A percentile compares a stretch with the other conserved stretches of the same genome.
phyloP scores from a whole-genome alignment of 169 alveolate species.

The Eimeria maxima region DNA sequence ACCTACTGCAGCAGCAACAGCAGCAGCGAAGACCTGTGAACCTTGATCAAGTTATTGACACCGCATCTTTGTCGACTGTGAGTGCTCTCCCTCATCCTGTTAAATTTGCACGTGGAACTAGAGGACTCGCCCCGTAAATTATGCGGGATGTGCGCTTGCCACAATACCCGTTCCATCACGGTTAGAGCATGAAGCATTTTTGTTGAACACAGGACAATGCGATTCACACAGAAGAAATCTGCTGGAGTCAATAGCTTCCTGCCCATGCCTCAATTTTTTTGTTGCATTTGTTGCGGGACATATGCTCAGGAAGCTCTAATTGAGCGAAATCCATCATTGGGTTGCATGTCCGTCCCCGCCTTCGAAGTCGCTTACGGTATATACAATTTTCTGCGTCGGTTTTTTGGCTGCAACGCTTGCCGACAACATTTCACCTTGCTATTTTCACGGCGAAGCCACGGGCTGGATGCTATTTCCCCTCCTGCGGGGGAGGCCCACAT shows the following conservation, averaged over 20 bases:
- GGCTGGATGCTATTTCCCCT: conserved; percentile 16
- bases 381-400: conserved; percentile 46
- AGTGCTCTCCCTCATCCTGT: neutral
- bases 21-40: neutral
- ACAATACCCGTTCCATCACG: neutral
- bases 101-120: neutral
- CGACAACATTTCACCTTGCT: conserved; percentile 28
- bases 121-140: neutral
- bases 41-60: conserved; percentile 11
- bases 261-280: neutral
- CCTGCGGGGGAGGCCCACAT: conserved; percentile 33
- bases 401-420: conserved; percentile 58
- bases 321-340: conserved; percentile 15
- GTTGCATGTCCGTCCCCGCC: conserved; percentile 49
- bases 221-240: neutral
- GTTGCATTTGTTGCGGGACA: neutral
- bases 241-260: neutral
- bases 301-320: conserved; percentile 58
- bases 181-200: neutral
- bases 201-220: neutral
- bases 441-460: conserved; percentile 32
- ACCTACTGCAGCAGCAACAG: conserved; percentile 54
- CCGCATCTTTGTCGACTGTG: conserved; percentile 41
- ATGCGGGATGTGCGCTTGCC: neutral
- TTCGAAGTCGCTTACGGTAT: conserved; percentile 46